These are phyloP conservation scores for Trichoderma guizhouense DNA, from an alignment of 2,329 filamentous ascomycete genomes.

Conservation along the genomic window DNA sequence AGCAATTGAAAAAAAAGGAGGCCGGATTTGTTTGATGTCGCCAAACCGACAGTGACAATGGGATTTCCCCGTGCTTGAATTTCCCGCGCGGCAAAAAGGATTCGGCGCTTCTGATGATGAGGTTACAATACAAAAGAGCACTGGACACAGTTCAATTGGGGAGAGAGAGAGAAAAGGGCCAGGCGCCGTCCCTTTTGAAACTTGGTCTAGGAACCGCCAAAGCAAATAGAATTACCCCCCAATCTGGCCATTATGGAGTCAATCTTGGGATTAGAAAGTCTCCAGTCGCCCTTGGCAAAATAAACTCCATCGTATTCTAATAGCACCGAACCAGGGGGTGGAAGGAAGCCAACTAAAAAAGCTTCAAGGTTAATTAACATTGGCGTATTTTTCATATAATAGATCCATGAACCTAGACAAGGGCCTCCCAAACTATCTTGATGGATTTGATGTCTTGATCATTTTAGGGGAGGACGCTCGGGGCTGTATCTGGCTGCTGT, in stretches of 20 bases:
- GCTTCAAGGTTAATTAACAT: not conserved
- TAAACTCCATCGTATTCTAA: not conserved
- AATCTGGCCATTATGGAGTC: not conserved
- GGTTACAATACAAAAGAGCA: not conserved
- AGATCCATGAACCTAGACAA: not conserved
- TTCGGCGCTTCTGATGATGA: not conserved
- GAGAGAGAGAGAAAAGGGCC: not conserved
- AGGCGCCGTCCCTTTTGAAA: slow-evolving; percentile 6
- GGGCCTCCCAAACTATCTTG: not conserved
- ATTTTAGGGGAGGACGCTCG: not conserved
- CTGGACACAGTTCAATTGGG: not conserved
- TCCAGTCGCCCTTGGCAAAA: not conserved
- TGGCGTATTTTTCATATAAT: not conserved
- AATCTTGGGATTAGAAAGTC: not conserved
- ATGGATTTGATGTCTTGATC: not conserved
- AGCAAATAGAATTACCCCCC: not conserved
- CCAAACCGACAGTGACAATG: not conserved
- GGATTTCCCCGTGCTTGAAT: not conserved
- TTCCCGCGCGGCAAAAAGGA: not conserved
- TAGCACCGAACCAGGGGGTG: not conserved
- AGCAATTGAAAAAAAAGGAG: not conserved
- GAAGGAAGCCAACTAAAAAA: not conserved
- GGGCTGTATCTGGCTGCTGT: not conserved
- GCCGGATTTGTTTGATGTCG: too few species aligned
- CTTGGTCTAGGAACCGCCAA: not conserved